Percentiles rank a stretch among this genome's conserved stretches.
These are phyloP conservation scores for Podospora anserina DNA, from an alignment of 495 filamentous ascomycete genomes.

Conservation along the genomic window DNA sequence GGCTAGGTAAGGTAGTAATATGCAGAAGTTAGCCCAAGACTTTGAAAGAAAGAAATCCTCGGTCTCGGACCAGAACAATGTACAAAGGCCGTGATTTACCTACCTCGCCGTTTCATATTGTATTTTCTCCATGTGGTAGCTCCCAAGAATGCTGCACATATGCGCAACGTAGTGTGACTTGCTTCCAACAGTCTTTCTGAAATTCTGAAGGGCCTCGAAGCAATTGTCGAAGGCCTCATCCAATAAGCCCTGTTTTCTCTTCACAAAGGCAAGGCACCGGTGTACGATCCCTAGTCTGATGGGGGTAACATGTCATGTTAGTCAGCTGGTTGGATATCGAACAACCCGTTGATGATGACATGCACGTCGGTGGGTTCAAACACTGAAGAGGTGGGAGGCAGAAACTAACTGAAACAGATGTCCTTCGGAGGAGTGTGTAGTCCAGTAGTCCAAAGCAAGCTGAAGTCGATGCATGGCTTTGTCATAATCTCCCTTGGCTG, in stretches of 20 bases:
- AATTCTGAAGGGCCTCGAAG: neutral
- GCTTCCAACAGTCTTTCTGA: neutral
- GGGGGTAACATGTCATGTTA: too few species aligned
- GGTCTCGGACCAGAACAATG: too few species aligned
- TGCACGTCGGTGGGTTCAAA: too few species aligned
- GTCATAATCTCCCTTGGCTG: too few species aligned
- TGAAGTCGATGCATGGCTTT: neutral
- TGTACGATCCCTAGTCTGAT: too few species aligned
- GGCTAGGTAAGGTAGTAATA: neutral
- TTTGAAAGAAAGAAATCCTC: too few species aligned
- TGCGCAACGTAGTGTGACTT: slow-evolving; percentile 6
- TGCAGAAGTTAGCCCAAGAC: too few species aligned
- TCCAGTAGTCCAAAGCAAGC: neutral
- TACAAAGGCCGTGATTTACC: too few species aligned
- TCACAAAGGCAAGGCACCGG: too few species aligned
- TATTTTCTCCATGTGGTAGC: neutral
- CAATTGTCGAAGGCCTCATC: neutral
- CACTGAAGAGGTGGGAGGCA: neutral
- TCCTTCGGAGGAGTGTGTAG: neutral
- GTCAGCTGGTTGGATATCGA: too few species aligned
- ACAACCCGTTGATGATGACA: too few species aligned
- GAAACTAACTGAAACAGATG: neutral
- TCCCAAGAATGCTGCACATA: slow-evolving; percentile 6
- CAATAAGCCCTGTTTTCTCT: too few species aligned
- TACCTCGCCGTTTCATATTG: neutral